phyloP scores from a whole-genome alignment of 345 rosid genomes.

The Rhizophora mangle region DNA sequence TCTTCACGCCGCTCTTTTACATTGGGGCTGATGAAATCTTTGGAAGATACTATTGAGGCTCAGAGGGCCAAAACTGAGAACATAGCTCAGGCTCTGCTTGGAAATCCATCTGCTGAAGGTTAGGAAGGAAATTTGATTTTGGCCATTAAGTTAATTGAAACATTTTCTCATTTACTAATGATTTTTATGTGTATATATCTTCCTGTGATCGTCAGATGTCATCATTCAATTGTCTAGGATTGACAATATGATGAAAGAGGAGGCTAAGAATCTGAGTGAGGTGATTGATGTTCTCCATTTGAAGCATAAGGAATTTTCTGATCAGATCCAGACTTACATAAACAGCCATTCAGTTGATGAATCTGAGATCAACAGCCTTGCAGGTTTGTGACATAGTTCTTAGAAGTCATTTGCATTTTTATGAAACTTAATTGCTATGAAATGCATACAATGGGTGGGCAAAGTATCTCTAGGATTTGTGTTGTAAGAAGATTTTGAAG shows the following conservation, averaged over 20 bases:
- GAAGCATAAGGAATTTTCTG: slow-evolving; percentile 60
- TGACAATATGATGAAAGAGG: slow-evolving; percentile 80
- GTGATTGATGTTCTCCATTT: slow-evolving; percentile 56
- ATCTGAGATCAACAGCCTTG: slow-evolving; percentile 63
- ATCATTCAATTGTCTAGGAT: slow-evolving; percentile 54
- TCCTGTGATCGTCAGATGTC: slow-evolving; percentile 42
- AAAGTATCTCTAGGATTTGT: background rate
- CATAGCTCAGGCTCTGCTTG: slow-evolving; percentile 44
- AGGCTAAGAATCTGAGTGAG: slow-evolving; percentile 55
- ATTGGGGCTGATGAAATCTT: slow-evolving; percentile 56
- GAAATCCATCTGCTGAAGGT: slow-evolving; percentile 62
- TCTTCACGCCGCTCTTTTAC: slow-evolving; percentile 59
- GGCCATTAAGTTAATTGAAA: slow-evolving; percentile 6
- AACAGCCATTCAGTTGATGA: slow-evolving; percentile 56
- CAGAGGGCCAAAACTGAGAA: slow-evolving; percentile 58
- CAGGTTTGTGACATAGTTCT: slow-evolving; percentile 47
- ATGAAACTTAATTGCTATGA: background rate
- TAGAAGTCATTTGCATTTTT: background rate
- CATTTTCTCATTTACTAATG: slow-evolving; percentile 1
- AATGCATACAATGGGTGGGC: background rate
- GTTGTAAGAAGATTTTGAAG: background rate
- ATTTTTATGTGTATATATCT: background rate
- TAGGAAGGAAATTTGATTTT: slow-evolving; percentile 34
- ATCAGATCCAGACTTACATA: slow-evolving; percentile 45
- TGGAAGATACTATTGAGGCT: slow-evolving; percentile 58